Evolutionary conservation across 805 yeast genomes (phyloP), one percentile per base, ranked within the genome.

Genomic region (Yueomyces sp.): DNA sequence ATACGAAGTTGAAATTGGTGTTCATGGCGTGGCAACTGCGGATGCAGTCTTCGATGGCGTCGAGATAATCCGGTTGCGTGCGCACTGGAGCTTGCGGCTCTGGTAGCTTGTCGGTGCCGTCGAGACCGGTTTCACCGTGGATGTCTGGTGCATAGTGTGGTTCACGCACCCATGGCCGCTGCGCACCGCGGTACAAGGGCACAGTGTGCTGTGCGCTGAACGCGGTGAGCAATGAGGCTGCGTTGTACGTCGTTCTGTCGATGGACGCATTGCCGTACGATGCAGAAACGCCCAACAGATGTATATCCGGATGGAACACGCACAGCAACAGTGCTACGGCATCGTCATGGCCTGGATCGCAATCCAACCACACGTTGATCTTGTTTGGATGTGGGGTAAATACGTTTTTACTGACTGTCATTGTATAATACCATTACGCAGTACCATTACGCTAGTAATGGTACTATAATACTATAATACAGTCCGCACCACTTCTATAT

Each of bases 301-400:
- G 59, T 60, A 76, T 74, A 28, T 69, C 62, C 0, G 85, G 83
- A 49, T 77, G 73, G 53, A 72, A 74, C 5, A 75, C 65, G 0
- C 85, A 76, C 28, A 86, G 49, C 7, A 83, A 63, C 5, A 86
- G 67, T 3, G 92, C 95, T 39, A 84, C 72, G 2, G 84, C 80
- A 53, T 86, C 96, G 55, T 86, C 95, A 54, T 82, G 92, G 2
- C 95, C 95, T 0, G 95, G 94, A 56, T 86, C 95, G 60, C 95
- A 86, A 62, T 86, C 95, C 9, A 86, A 60, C 95, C 95, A 86
- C 4, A 86, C 54, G 0, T 94, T 94, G 26, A 78, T 73, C 45
- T 51, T 49, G 9, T 30, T 9, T 6, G 33, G 6, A 30, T 9
- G 6, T 6, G 33, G 9, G 33, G 9, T 30, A 30, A 9, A 30